Evolutionary conservation across 495 filamentous ascomycete genomes (phyloP), one percentile per base, ranked within the genome.

Genomic region (Penicillium macrosclerotiorum): DNA sequence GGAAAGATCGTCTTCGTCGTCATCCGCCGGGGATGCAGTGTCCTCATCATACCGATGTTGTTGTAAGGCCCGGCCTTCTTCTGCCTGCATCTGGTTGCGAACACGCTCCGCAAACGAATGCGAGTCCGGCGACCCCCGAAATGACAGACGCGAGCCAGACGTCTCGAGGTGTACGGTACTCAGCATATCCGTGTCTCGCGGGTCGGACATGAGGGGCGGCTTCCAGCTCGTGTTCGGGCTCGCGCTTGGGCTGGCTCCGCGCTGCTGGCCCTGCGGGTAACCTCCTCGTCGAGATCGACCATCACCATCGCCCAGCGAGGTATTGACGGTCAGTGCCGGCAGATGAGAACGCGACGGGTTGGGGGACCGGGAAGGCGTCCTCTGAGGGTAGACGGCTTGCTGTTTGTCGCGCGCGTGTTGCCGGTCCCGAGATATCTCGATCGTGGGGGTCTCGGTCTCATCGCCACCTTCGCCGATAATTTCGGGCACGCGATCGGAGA

Each of bases 381-480:
- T 49, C 5, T 25, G 45, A 8, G 43, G 32, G 22, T 49, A 34
- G 2, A 42, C 19, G 3, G 44, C 39, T n/a, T n/a, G n/a, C 16
- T 38, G 41, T 39, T 45, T 57, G 1, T 70, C 69, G 45, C 60
- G 72, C 13, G 69, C 56, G 37, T 68, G 69, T 52, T 74, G 73
- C 38, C 73, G 73, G 37, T 54, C 63, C 54, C 65, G 72, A 0
- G 78, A 80, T 13, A 95, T 83, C 54, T 91, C 87, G 14, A 79
- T 71, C 0, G 81, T 77, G 5, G 86, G 84, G 3, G 69, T 64
- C 27, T 86, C 83, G 31, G 84, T 81, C 50, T 94, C 89, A 64
- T 95, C 90, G 11, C 90, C 90, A 17, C 90, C 90, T 55, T 88
- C 81, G 18, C 90, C 90, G 63, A 96, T 94, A 37, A 94, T 58